phyloP scores from a whole-genome alignment of 1,139 yeast species.

The Debaryomyces subglobosus region DNA sequence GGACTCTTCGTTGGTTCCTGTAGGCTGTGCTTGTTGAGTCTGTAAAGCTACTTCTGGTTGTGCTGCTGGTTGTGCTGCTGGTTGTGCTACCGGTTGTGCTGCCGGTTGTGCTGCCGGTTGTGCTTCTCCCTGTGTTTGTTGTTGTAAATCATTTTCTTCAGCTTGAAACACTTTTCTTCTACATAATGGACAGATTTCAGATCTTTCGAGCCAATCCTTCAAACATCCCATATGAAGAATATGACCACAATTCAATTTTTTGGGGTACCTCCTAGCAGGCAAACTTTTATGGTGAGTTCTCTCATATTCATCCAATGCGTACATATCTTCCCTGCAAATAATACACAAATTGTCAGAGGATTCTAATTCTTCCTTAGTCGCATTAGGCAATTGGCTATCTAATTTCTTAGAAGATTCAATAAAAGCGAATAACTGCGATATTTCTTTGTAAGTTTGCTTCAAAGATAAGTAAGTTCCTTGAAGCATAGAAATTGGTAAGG shows the following conservation, averaged over 20 bases:
- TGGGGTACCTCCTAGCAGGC: constrained; percentile 59
- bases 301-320: constrained; percentile 36
- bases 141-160: constrained; percentile 2
- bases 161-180: constrained; percentile 63
- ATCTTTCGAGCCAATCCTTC: constrained; percentile 90
- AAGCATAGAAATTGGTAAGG: constrained; percentile 68
- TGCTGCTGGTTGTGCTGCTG: not conserved
- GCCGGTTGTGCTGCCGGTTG: constrained; percentile 5
- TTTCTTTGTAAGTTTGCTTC: constrained; percentile 50
- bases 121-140: not conserved
- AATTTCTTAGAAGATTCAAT: constrained; percentile 66
- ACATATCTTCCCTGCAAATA: constrained; percentile 86
- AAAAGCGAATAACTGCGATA: constrained; percentile 55
- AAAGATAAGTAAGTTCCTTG: constrained; percentile 67
- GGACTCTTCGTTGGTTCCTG: not conserved
- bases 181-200: constrained; percentile 91
- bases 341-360: constrained; percentile 70
- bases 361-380: constrained; percentile 61
- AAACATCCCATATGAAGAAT: constrained; percentile 88
- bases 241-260: constrained; percentile 81
- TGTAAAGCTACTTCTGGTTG: not conserved
- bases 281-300: constrained; percentile 25
- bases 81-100: constrained; percentile 4
- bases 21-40: not conserved
- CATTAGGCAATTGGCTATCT: constrained; percentile 64